Evolutionary conservation across 805 yeast species (phyloP), one percentile per base, ranked within the genome.

Genomic region (Candida succiphila): DNA sequence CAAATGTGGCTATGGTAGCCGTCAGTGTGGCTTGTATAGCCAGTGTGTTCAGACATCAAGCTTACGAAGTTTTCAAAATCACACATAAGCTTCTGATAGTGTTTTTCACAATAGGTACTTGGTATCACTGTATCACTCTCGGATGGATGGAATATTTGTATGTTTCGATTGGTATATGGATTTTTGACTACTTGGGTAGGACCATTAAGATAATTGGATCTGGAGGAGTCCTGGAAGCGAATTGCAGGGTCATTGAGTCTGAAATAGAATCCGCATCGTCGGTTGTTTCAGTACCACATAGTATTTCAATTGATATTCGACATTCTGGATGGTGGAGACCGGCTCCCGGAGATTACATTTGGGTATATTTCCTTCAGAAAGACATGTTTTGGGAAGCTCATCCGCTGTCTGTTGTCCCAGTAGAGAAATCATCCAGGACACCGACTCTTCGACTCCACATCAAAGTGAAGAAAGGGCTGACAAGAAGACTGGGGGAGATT

Each of bases 141-240:
- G 70, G 69, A 2, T 72, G 72, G 67, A 63, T 65, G 43, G 68
- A 63, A 36, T 72, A 66, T 57, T 44, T 67, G 16, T 74, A 70
- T 36, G 68, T 74, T 4, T 48, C 77, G 7, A 65, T 73, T 38
- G 78, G 73, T 0, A 61, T 85, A 7, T 86, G 95, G 95, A 66
- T 61, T 2, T 63, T 74, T 42, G 94, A 86, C 48, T 61, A 88
- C 35, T 38, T 73, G 0, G 46, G 70, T 12, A 66, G 95, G 41
- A 38, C 77, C 9, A 56, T 65, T 1, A 66, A 85, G 35, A 52
- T 84, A 2, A 34, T 67, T 12, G 47, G 58, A 22, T 78, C 79
- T 40, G 95, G 95, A 6, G 72, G 69, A 19, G 50, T 67, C 17
- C 69, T 75, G 17, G 49, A 59, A 12, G 81, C 78, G 13, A 60